These are phyloP conservation scores for Oryza punctata DNA, from an alignment of 176 grass and related monocot species.

Conservation along the genomic window DNA sequence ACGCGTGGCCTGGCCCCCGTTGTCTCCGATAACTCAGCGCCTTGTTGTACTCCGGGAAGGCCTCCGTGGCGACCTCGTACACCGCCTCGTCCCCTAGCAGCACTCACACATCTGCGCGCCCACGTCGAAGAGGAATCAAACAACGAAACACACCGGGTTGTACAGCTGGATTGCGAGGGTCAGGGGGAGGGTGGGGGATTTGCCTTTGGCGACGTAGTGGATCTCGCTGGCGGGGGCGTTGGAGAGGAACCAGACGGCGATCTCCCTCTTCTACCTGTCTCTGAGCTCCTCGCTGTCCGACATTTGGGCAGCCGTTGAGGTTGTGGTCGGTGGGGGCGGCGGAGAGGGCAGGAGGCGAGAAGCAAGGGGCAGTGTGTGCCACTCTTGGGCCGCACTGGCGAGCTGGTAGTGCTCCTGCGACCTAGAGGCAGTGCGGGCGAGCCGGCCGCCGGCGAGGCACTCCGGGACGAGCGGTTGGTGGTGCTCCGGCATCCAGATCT, in stretches of 20 bases:
- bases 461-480: neutral
- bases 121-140: conserved; percentile 24
- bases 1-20: too few species aligned
- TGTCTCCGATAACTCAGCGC: neutral
- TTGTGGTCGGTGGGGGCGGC: neutral
- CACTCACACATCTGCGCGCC: conserved; percentile 68
- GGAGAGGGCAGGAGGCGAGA: conserved; percentile 1
- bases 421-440: too few species aligned
- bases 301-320: conserved; percentile 51
- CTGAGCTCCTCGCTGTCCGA: conserved; percentile 72
- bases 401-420: neutral
- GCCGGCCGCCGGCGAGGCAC: neutral
- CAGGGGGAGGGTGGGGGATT: neutral
- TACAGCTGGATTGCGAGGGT: neutral
- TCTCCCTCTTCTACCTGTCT: conserved; percentile 76
- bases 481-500: neutral
- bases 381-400: conserved; percentile 35
- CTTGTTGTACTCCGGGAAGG: conserved; percentile 91
- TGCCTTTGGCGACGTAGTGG: conserved; percentile 96
- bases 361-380: conserved; percentile 11
- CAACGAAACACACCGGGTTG: neutral
- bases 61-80: conserved; percentile 86
- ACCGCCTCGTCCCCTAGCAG: conserved; percentile 71
- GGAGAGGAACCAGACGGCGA: conserved; percentile 93
- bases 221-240: conserved; percentile 96